Conservation (phyloP, 768 basidiomycete species). For the Amanita pseudoporphyria region DNA sequence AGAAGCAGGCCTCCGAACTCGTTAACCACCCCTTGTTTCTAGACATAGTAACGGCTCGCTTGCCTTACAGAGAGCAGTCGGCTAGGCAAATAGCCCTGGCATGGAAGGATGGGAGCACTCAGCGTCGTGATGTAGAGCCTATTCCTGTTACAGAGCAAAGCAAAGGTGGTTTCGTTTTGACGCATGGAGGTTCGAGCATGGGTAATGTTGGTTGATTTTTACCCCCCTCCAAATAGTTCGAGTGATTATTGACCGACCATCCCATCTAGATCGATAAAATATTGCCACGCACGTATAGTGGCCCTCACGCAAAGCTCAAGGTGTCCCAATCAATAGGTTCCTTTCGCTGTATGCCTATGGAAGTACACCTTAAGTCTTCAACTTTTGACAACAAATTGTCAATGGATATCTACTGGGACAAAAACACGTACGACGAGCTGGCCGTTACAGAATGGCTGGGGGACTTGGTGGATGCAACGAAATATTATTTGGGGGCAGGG, state of each 20-base stretch:
- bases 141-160: constrained; percentile 10
- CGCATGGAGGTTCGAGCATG: constrained; percentile 13
- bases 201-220: constrained; percentile 3
- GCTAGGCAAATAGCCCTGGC: constrained; percentile 11
- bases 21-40: constrained; percentile 32
- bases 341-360: constrained; percentile 21
- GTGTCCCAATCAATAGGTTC: not conserved
- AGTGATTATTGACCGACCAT: not conserved
- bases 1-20: constrained; percentile 18
- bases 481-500: constrained; percentile 21
- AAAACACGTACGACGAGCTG: constrained; percentile 32
- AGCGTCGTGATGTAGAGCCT: constrained; percentile 3
- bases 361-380: constrained; percentile 22
- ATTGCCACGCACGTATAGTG: constrained; percentile 5
- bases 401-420: constrained; percentile 29
- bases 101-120: not conserved
- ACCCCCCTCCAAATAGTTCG: not conserved
- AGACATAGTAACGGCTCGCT: constrained; percentile 21
- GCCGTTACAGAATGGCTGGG: constrained; percentile 37
- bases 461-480: constrained; percentile 28
- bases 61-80: constrained; percentile 13
- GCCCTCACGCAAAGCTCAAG: constrained; percentile 3
- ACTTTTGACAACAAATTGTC: constrained; percentile 23
- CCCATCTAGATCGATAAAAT: constrained; percentile 1
- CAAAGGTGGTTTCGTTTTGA: constrained; percentile 6